phyloP scores from a whole-genome alignment of 805 yeast species.

The Wickerhamomyces kurtzmanii region DNA sequence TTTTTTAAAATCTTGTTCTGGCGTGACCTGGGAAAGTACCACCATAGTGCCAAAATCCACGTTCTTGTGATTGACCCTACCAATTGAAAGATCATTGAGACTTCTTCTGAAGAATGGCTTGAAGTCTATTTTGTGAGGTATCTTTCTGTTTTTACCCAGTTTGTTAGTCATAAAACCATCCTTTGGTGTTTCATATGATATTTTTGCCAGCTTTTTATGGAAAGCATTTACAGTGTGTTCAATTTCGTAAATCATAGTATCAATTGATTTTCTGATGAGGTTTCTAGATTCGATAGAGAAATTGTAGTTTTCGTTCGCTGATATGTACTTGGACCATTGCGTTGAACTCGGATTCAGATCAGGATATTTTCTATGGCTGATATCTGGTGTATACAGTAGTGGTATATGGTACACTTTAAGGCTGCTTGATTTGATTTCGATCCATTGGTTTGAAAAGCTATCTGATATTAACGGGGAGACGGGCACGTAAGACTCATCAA shows the following conservation, averaged over 20 bases:
- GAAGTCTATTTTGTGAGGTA: too few relatives aligned
- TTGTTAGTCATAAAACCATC: too few relatives aligned
- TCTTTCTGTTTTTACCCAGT: too few relatives aligned
- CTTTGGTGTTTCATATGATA: too few relatives aligned
- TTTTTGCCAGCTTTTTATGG: too few relatives aligned
- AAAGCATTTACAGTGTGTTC: slow-evolving; percentile 5
- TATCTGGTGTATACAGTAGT: slow-evolving; percentile 8
- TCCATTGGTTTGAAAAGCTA: slow-evolving; percentile 6
- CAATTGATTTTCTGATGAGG: slow-evolving; percentile 1
- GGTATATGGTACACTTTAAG: slow-evolving; percentile 7
- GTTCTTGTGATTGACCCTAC: too few relatives aligned
- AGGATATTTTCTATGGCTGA: slow-evolving; percentile 1
- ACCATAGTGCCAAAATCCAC: too few relatives aligned
- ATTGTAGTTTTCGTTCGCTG: slow-evolving; percentile 8
- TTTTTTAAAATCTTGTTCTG: too few relatives aligned
- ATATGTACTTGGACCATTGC: slow-evolving; percentile 6
- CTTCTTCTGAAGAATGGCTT: too few relatives aligned
- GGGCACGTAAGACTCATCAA: slow-evolving; percentile 4
- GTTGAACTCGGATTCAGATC: neutral
- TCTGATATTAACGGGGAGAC: slow-evolving; percentile 7
- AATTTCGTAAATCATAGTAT: slow-evolving; percentile 2
- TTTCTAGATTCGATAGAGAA: slow-evolving; percentile 4
- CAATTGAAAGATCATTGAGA: too few relatives aligned
- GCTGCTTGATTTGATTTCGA: slow-evolving; percentile 4
- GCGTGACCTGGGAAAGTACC: too few relatives aligned